A percentile compares a stretch with the other conserved stretches of the same genome.
Conservation (phyloP, 208 protist genomes). For the Leishmania tarentolae region DNA sequence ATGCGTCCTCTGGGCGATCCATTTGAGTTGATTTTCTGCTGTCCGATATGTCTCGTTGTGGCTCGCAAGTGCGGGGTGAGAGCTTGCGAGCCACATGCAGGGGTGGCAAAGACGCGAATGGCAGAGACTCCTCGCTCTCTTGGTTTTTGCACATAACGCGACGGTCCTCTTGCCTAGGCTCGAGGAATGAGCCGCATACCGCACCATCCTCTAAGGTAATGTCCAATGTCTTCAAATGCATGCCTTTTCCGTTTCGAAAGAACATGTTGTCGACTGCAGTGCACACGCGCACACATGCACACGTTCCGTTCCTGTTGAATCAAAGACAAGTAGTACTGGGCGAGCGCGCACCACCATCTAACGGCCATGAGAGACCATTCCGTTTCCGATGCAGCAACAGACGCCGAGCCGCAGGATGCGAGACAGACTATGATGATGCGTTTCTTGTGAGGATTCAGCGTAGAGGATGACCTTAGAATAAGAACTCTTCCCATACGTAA, state of each 20-base stretch:
- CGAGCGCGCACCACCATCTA: not conserved
- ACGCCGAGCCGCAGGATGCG: not conserved
- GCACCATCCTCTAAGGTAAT: constrained; percentile 4
- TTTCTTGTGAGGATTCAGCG: not conserved
- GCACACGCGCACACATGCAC: not conserved
- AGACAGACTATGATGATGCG: not conserved
- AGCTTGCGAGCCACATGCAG: not conserved
- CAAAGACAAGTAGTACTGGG: not conserved
- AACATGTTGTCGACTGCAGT: not conserved
- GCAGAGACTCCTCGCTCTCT: not conserved
- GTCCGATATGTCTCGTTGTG: not conserved
- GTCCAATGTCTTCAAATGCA: constrained; percentile 1
- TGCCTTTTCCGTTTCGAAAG: not conserved
- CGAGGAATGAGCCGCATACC: not conserved
- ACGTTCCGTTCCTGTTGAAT: not conserved
- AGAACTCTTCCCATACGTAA: not conserved
- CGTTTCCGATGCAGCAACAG: not conserved
- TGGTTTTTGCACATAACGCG: not conserved
- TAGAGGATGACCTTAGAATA: too few relatives aligned
- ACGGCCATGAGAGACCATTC: not conserved
- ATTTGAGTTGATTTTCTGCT: not conserved
- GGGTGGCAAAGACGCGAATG: not conserved
- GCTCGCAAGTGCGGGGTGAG: not conserved
- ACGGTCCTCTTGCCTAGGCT: constrained; percentile 10
- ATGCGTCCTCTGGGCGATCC: not conserved